Conservation (phyloP, 768 basidiomycete species). For the Boletus pseudo-olivaceus region DNA sequence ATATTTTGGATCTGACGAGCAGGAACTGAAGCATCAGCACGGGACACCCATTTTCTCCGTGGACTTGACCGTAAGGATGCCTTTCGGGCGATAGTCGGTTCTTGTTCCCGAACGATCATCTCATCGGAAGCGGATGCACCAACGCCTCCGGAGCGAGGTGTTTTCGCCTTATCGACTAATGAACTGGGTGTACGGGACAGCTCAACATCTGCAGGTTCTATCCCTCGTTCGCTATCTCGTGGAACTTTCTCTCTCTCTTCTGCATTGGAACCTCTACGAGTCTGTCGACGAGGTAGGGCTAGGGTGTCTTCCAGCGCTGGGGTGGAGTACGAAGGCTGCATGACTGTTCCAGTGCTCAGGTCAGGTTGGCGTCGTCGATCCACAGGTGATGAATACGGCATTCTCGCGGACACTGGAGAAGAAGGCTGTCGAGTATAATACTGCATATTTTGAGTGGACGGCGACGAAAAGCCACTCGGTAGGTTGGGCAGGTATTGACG, state of each 20-base stretch:
- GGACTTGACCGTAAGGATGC: constrained; percentile 18
- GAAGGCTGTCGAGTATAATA: constrained; percentile 38
- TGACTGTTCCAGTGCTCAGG: constrained; percentile 10
- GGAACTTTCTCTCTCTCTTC: constrained; percentile 23
- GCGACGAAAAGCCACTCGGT: constrained; percentile 25
- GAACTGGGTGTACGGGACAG: constrained; percentile 16
- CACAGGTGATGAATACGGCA: constrained; percentile 18
- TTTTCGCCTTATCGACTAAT: constrained; percentile 16
- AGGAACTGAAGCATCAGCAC: constrained; percentile 19
- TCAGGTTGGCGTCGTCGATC: constrained; percentile 29
- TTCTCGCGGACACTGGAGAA: constrained; percentile 32
- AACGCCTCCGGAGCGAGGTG: constrained; percentile 12
- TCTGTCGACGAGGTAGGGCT: constrained; percentile 21
- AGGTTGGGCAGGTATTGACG: constrained; percentile 31
- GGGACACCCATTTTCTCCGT: constrained; percentile 18
- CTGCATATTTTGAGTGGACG: constrained; percentile 41
- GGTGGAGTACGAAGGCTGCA: constrained; percentile 28
- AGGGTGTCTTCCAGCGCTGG: constrained; percentile 32
- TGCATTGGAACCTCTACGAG: constrained; percentile 27
- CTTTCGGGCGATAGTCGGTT: constrained; percentile 10
- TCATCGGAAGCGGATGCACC: constrained; percentile 23
- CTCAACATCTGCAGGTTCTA: constrained; percentile 19
- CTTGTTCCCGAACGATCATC: constrained; percentile 17
- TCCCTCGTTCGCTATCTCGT: constrained; percentile 24
- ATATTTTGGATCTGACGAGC: constrained; percentile 14